These are phyloP conservation scores for Apiotrichum montevideense DNA, from an alignment of 1,284 basidiomycete species.

Conservation along the genomic window DNA sequence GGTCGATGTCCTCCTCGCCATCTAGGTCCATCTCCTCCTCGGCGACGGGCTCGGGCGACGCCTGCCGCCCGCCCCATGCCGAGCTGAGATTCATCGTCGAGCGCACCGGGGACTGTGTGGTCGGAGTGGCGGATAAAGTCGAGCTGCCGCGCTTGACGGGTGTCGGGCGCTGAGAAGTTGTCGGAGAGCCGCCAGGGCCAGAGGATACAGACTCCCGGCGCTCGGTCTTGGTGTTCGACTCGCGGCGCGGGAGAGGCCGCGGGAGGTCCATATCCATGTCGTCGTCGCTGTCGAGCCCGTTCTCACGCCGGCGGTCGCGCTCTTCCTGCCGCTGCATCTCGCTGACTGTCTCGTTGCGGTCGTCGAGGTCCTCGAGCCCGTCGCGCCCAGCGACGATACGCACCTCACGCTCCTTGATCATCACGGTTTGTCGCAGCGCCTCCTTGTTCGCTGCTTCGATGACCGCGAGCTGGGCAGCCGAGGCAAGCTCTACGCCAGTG, in stretches of 20 bases:
- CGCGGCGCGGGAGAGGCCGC: neutral
- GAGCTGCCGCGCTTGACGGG: neutral
- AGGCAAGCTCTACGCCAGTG: conserved; percentile 34
- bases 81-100: conserved; percentile 10
- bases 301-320: conserved; percentile 10
- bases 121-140: neutral
- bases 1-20: conserved; percentile 30
- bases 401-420: conserved; percentile 24
- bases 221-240: neutral
- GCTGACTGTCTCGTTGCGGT: conserved; percentile 13
- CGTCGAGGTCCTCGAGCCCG: conserved; percentile 35
- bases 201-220: neutral
- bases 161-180: neutral
- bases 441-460: conserved; percentile 30
- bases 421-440: conserved; percentile 32
- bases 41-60: neutral
- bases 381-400: conserved; percentile 29
- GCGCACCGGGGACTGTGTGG: neutral
- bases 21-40: conserved; percentile 6
- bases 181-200: neutral
- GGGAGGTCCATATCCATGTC: neutral
- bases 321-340: conserved; percentile 8
- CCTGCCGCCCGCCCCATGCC: conserved; percentile 10
- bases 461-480: conserved; percentile 30
- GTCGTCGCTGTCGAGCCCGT: neutral